These are phyloP conservation scores for Carex pumila DNA, from an alignment of 176 grass and related monocot species.

Conservation along the genomic window DNA sequence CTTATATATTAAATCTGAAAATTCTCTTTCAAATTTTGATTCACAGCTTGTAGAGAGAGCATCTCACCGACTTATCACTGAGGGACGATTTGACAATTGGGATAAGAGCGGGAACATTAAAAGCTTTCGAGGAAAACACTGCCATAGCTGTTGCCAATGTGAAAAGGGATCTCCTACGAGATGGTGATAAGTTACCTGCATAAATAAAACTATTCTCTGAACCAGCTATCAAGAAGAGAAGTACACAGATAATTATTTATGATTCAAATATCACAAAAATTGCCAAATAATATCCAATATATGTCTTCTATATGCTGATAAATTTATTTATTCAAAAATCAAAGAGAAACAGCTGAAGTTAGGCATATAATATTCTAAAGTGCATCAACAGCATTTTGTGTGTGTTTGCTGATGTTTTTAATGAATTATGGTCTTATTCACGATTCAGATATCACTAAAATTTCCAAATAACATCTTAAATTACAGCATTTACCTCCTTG, in stretches of 20 bases:
- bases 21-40: conserved; percentile 4
- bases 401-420: too few species aligned
- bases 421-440: too few species aligned
- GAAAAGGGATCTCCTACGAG: conserved; percentile 75
- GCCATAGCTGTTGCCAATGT: conserved; percentile 89
- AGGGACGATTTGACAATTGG: conserved; percentile 62
- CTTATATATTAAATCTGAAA: background rate
- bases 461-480: background rate
- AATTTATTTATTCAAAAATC: too few species aligned
- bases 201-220: conserved; percentile 2
- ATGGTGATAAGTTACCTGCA: conserved; percentile 63
- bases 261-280: too few species aligned
- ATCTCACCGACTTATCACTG: conserved; percentile 57
- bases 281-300: too few species aligned
- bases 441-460: too few species aligned
- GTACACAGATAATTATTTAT: background rate
- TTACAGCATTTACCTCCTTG: conserved; percentile 45
- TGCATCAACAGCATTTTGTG: too few species aligned
- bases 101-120: conserved; percentile 64
- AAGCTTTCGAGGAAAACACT: conserved; percentile 93
- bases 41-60: background rate
- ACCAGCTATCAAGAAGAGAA: background rate
- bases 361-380: too few species aligned
- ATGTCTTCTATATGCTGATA: too few species aligned
- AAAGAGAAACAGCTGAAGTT: too few species aligned